Percentiles rank a stretch among this genome's conserved stretches.
phyloP scores from a whole-genome alignment of 108 stramenopile species.

The Fragilaria radians region DNA sequence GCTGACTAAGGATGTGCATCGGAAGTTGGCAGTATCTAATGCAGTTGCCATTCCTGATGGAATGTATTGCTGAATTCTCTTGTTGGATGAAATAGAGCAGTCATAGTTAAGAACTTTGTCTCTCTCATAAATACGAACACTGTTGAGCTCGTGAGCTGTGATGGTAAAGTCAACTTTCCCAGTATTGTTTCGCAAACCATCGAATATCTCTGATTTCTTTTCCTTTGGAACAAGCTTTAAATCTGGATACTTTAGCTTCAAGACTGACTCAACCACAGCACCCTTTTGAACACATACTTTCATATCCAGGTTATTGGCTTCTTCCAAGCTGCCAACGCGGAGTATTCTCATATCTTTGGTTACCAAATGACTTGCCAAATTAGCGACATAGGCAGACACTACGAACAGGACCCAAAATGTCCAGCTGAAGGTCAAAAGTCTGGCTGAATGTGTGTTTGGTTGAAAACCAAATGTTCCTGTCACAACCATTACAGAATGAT shows the following conservation, averaged over 20 bases:
- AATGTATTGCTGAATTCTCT: constrained; percentile 9
- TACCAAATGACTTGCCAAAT: constrained; percentile 20
- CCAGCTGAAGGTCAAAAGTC: constrained; percentile 3
- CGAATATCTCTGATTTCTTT: not conserved
- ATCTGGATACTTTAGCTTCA: constrained; percentile 3
- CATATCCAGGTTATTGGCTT: not conserved
- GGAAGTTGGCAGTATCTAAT: constrained; percentile 20
- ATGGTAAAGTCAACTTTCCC: constrained; percentile 8
- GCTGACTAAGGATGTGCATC: constrained; percentile 7
- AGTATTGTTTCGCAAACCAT: constrained; percentile 4
- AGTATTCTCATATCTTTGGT: not conserved
- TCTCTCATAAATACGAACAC: constrained; percentile 8
- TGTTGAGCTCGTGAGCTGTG: constrained; percentile 1
- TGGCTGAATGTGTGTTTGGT: constrained; percentile 6
- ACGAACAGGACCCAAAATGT: constrained; percentile 25
- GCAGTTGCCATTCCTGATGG: constrained; percentile 22
- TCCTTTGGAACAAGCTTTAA: not conserved
- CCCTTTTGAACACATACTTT: constrained; percentile 12
- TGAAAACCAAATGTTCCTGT: constrained; percentile 15
- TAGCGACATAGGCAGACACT: constrained; percentile 21
- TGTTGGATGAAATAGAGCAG: constrained; percentile 23
- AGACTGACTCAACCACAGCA: not conserved
- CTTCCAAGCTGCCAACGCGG: not conserved
- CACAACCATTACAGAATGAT: constrained; percentile 7
- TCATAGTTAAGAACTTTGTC: constrained; percentile 13